Evolutionary conservation across 2,329 filamentous ascomycete genomes (phyloP).

Genomic region (Paecilomyces sp.): DNA sequence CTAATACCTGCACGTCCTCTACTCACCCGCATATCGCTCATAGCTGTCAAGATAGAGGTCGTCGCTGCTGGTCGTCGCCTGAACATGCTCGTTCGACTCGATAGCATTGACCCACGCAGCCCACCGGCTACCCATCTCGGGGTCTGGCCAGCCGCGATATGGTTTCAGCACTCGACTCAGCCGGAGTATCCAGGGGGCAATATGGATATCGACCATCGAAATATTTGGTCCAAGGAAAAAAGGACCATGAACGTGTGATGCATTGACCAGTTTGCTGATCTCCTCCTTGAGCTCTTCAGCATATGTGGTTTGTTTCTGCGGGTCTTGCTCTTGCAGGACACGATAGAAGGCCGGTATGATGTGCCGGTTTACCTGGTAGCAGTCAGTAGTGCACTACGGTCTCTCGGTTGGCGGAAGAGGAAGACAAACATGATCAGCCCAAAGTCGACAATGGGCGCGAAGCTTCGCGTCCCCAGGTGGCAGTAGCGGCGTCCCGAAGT

Average conservation of each 20-base stretch:
- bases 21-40: conserved; percentile 53
- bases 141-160: conserved; percentile 59
- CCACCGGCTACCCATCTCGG: conserved; percentile 59
- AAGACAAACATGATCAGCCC: conserved; percentile 65
- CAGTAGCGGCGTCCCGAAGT: conserved; percentile 53
- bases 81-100: conserved; percentile 56
- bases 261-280: conserved; percentile 55
- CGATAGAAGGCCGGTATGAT: conserved; percentile 72
- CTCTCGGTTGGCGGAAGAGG: conserved; percentile 3
- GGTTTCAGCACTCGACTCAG: conserved; percentile 59
- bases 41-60: conserved; percentile 62
- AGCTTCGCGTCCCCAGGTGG: conserved; percentile 58
- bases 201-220: conserved; percentile 65
- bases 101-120: conserved; percentile 63
- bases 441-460: conserved; percentile 68
- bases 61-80: conserved; percentile 60
- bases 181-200: conserved; percentile 68
- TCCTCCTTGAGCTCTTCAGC: conserved; percentile 58
- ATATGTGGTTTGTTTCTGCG: conserved; percentile 50
- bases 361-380: conserved; percentile 61
- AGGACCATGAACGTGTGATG: conserved; percentile 54
- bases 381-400: conserved; percentile 7
- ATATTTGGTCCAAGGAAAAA: conserved; percentile 58
- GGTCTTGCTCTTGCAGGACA: conserved; percentile 60
- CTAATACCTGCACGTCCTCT: not conserved